phyloP scores from a whole-genome alignment of 495 filamentous ascomycete genomes.

The Aspergillus saccharolyticus region DNA sequence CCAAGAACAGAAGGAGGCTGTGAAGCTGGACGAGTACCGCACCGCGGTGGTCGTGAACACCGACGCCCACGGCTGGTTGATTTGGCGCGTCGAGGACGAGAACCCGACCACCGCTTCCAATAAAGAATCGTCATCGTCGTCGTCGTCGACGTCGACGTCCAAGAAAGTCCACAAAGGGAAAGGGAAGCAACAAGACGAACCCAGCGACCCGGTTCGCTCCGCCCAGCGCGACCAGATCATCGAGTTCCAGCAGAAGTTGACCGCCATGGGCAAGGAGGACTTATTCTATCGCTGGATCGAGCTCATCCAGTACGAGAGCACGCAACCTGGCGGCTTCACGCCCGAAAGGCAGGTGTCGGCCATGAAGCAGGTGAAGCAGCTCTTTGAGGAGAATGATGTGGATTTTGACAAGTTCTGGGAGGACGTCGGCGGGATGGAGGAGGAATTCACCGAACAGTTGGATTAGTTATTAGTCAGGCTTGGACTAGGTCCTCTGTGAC shows the following conservation, averaged over 20 bases:
- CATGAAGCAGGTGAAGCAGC: constrained; percentile 58
- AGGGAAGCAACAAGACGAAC: constrained; percentile 19
- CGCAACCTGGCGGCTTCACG: constrained; percentile 66
- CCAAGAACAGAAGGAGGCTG: constrained; percentile 21
- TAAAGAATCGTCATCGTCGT: neutral
- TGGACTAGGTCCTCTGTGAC: too few relatives aligned
- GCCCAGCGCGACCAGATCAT: constrained; percentile 56
- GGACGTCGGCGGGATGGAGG: constrained; percentile 63
- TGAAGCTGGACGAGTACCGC: constrained; percentile 50
- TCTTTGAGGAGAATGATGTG: constrained; percentile 66
- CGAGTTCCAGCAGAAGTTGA: constrained; percentile 65
- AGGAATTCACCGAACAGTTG: constrained; percentile 43
- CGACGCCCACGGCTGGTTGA: constrained; percentile 61
- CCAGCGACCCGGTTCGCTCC: constrained; percentile 43
- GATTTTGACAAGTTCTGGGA: constrained; percentile 75
- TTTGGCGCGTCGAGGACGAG: constrained; percentile 50
- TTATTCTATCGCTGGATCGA: constrained; percentile 85
- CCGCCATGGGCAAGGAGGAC: constrained; percentile 69
- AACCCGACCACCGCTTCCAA: constrained; percentile 10
- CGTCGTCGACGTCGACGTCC: neutral
- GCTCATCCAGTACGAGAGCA: constrained; percentile 75
- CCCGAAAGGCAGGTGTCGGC: constrained; percentile 59
- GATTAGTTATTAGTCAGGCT: too few relatives aligned
- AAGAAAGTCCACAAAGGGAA: neutral
- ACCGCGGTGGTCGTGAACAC: constrained; percentile 62